phyloP scores from a whole-genome alignment of 2,329 filamentous ascomycete species.

The Colletotrichum somersetense region DNA sequence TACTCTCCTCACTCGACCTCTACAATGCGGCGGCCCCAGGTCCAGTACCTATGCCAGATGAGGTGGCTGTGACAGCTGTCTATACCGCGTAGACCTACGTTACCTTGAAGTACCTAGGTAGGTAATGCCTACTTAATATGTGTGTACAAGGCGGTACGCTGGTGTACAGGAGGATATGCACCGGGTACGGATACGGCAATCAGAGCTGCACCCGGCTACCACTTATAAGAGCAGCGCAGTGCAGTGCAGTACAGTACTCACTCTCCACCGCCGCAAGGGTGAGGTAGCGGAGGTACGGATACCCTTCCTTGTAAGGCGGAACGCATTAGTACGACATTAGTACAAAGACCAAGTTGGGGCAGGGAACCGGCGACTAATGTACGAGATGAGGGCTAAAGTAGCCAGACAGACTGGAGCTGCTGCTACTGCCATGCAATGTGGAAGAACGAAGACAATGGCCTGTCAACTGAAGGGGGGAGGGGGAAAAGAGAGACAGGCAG shows the following conservation, averaged over 20 bases:
- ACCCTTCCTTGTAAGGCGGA: slow-evolving; percentile 9
- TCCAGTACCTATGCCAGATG: not conserved
- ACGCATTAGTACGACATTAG: not conserved
- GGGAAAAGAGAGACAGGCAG: not conserved
- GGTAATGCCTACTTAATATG: no score
- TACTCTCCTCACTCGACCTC: not conserved
- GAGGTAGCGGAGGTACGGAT: slow-evolving; percentile 3
- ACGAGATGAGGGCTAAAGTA: slow-evolving; percentile 13
- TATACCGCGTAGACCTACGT: no score
- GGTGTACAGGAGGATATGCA: not conserved
- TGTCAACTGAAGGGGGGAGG: not conserved
- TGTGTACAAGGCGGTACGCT: not conserved
- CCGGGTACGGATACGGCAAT: not conserved
- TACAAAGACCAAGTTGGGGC: slow-evolving; percentile 16
- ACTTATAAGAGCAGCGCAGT: slow-evolving; percentile 7
- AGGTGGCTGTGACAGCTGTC: not conserved
- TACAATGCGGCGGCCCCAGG: not conserved
- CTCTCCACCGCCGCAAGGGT: not conserved
- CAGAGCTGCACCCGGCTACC: not conserved
- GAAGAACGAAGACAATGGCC: slow-evolving; percentile 4
- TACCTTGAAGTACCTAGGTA: no score
- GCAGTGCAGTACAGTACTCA: not conserved
- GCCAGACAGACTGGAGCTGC: slow-evolving; percentile 14
- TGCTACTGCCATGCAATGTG: slow-evolving; percentile 24
- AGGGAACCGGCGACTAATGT: slow-evolving; percentile 28